phyloP scores from a whole-genome alignment of 2,329 filamentous ascomycete species.

The Penicillium polonicum region DNA sequence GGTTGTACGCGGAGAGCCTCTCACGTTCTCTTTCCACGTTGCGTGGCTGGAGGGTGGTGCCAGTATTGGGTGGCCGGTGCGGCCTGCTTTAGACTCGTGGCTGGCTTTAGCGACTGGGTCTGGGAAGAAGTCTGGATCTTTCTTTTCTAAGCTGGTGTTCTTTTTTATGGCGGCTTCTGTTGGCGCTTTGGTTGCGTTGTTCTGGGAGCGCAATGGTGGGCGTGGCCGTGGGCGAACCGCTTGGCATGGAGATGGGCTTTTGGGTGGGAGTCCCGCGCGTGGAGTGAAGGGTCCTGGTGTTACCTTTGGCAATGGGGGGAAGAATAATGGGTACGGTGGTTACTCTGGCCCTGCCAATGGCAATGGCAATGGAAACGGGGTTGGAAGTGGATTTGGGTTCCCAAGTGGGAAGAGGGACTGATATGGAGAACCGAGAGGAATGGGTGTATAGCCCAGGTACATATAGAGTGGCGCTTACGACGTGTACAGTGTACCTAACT shows the following conservation, averaged over 20 bases:
- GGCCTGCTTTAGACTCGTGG: constrained; percentile 19
- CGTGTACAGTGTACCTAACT: constrained; percentile 15
- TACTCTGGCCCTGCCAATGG: constrained; percentile 47
- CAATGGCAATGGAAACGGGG: constrained; percentile 16
- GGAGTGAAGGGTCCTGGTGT: constrained; percentile 50
- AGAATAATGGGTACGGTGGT: constrained; percentile 57
- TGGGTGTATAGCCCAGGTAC: constrained; percentile 6
- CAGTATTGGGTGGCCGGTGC: constrained; percentile 36
- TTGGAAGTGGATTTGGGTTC: constrained; percentile 37
- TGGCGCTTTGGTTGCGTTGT: constrained; percentile 38
- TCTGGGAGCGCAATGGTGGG: constrained; percentile 36
- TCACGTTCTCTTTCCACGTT: constrained; percentile 76
- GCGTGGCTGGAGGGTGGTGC: constrained; percentile 63
- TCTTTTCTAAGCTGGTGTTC: constrained; percentile 36
- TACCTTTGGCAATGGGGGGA: constrained; percentile 54
- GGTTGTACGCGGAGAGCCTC: constrained; percentile 81
- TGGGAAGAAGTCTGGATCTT: constrained; percentile 11
- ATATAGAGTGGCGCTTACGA: constrained; percentile 3
- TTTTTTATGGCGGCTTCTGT: constrained; percentile 38
- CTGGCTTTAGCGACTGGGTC: constrained; percentile 12
- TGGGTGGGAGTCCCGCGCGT: constrained; percentile 46
- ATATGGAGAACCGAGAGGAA: constrained; percentile 12
- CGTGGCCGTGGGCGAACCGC: constrained; percentile 22
- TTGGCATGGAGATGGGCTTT: constrained; percentile 48
- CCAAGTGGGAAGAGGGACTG: constrained; percentile 45